Evolutionary conservation across 345 rosid genomes (phyloP).

Genomic region (Pelargonium nanum): DNA sequence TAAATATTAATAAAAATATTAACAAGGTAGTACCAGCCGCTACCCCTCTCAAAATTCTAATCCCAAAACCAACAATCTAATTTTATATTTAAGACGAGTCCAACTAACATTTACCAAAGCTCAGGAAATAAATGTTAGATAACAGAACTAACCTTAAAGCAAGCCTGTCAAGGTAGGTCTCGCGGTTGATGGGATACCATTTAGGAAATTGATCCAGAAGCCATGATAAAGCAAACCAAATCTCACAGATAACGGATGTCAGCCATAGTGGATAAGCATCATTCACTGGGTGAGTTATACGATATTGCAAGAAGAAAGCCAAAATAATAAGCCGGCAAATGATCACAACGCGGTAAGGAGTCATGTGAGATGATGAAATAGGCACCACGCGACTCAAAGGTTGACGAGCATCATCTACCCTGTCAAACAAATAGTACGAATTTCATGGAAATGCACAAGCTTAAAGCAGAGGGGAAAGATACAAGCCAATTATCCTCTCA

Average conservation of each 20-base stretch:
- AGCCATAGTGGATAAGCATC: conserved; percentile 93
- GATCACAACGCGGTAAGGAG: conserved; percentile 79
- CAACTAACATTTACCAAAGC: not conserved
- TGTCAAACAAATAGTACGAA: conserved; percentile 17
- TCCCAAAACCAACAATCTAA: too few species aligned
- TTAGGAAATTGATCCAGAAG: conserved; percentile 98
- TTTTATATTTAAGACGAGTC: not conserved
- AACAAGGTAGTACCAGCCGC: not conserved
- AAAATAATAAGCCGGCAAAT: conserved; percentile 90
- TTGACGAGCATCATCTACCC: conserved; percentile 94
- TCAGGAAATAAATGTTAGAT: not conserved
- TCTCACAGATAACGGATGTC: conserved; percentile 93
- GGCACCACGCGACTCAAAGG: conserved; percentile 90
- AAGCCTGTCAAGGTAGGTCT: conserved; percentile 92
- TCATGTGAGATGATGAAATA: conserved; percentile 65
- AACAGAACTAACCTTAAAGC: conserved; percentile 55
- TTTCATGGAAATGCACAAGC: not conserved
- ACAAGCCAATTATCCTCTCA: not conserved
- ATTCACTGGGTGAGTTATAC: conserved; percentile 88
- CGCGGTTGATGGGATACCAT: conserved; percentile 95
- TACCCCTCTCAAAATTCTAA: not conserved
- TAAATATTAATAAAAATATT: conserved; percentile 10
- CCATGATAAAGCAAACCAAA: conserved; percentile 99
- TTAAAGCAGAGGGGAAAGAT: not conserved
- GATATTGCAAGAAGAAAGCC: conserved; percentile 96